Conservation (phyloP, 495 filamentous ascomycete genomes). For the Pseudotulostoma volvatum region DNA sequence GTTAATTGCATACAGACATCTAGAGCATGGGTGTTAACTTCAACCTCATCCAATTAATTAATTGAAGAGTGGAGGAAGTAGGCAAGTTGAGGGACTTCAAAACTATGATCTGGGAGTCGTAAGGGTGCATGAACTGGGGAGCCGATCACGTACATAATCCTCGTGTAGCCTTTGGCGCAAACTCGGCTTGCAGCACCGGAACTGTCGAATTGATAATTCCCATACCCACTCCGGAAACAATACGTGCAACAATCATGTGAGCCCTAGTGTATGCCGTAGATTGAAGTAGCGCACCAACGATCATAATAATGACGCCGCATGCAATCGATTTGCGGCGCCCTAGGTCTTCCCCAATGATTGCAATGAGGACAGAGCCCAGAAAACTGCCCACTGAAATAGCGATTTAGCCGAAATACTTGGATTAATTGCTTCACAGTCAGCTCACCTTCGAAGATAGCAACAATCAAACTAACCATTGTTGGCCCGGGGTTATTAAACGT, state of each 20-base stretch:
- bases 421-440: too few relatives aligned
- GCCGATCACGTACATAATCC: too few relatives aligned
- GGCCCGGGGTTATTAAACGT: conserved; percentile 13
- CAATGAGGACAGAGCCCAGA: too few relatives aligned
- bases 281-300: conserved; percentile 30
- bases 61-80: too few relatives aligned
- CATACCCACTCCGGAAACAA: conserved; percentile 38
- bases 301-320: conserved; percentile 47
- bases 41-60: too few relatives aligned
- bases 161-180: too few relatives aligned
- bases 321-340: conserved; percentile 55
- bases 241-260: conserved; percentile 31
- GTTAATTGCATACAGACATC: conserved; percentile 27
- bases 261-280: conserved; percentile 23
- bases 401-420: too few relatives aligned
- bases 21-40: conserved; percentile 26
- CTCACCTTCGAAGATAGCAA: conserved; percentile 17
- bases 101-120: too few relatives aligned
- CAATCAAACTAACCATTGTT: conserved; percentile 17
- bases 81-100: too few relatives aligned
- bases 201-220: conserved; percentile 40
- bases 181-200: conserved; percentile 33
- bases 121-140: too few relatives aligned
- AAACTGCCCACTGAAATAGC: too few relatives aligned
- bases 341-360: too few relatives aligned